These are phyloP conservation scores for Cordia subcordata DNA, from an alignment of 257 asterid genomes.

Conservation along the genomic window DNA sequence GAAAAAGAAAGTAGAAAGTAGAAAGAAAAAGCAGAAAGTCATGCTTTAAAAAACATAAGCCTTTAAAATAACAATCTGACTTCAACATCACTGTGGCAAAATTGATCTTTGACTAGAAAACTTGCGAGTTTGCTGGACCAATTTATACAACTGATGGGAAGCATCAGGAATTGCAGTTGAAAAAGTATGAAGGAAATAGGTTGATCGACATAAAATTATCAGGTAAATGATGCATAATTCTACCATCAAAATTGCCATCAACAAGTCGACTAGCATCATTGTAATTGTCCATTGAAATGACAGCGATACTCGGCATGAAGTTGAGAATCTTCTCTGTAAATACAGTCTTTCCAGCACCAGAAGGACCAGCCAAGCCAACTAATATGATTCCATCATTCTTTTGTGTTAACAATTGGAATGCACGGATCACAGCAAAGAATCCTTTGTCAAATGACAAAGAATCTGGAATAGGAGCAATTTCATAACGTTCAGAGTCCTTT, in stretches of 20 bases:
- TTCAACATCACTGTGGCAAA: too few species aligned
- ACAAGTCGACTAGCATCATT: slow-evolving; percentile 91
- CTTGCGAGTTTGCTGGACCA: too few species aligned
- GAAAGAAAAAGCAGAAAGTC: too few species aligned
- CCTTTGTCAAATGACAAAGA: slow-evolving; percentile 94
- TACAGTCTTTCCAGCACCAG: slow-evolving; percentile 96
- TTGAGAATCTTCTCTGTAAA: slow-evolving; percentile 61
- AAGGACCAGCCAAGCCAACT: slow-evolving; percentile 94
- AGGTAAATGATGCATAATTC: slow-evolving; percentile 6
- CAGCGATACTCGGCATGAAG: slow-evolving; percentile 88
- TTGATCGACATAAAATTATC: neutral
- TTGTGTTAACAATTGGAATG: slow-evolving; percentile 81
- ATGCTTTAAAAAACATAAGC: too few species aligned
- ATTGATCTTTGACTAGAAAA: too few species aligned
- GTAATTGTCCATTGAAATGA: slow-evolving; percentile 97
- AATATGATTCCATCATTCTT: slow-evolving; percentile 81
- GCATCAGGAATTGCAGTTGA: neutral
- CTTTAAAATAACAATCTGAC: too few species aligned
- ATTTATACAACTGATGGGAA: neutral
- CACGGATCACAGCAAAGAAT: slow-evolving; percentile 81
- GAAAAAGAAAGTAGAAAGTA: too few species aligned
- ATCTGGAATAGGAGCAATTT: slow-evolving; percentile 60
- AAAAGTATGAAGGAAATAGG: neutral
- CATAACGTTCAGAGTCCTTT: slow-evolving; percentile 75
- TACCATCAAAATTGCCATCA: slow-evolving; percentile 98